Base-by-base conservation (phyloP, 768 basidiomycete genomes). In the Chalciporus pseudorubinellus region DNA sequence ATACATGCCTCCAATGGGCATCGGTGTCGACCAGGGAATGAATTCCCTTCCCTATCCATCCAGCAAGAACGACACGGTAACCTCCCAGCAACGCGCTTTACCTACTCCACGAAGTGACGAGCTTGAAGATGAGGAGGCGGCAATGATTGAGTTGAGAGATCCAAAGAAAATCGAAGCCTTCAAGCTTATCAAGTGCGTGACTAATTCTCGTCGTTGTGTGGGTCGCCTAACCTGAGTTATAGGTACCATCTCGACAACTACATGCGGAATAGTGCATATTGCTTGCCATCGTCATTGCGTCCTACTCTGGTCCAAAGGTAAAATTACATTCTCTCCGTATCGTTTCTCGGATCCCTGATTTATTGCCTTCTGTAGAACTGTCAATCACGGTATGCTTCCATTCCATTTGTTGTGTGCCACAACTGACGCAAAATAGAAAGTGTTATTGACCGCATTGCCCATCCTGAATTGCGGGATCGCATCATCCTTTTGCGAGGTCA, bases 231-330 rank as follows among this genome's bases (percentile, higher is more conserved):
- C 9, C 39, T 39, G 26, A 26, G 39, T 22, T 40, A 10, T 45
- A 92, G 91, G 53, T 95, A 95, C 68, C 95, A 98, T 64, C 76
- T 98, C 44, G 89, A 93, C 59, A 95, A 95, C 60, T 93, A 84
- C 66, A 87, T 84, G 64, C 77, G 87, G 54, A 95, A 95, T 60
- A 85, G 84, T 38, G 79, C 81, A 11, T 98, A 98, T 64, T 90
- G 88, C 62, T 74, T 98, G 6, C 95, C 95, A 1, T 82, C 89
- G 2, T 94, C 92, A 12, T 72, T 98, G 42, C 81, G 89, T 6
- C 92, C 93, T 1, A 93, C 93, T 5, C 70, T 87, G n/a, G 84
- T 94, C 12, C 95, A 98, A 71, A 83, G 86, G 79, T 88, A 68
- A n/a, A 42, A 73, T 31, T 46, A 29, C 39, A 3, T 24, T 42